A percentile compares a stretch with the other conserved stretches of the same genome.
phyloP scores from a whole-genome alignment of 495 filamentous ascomycete species.

The Podospora bellae-mahoneyi region DNA sequence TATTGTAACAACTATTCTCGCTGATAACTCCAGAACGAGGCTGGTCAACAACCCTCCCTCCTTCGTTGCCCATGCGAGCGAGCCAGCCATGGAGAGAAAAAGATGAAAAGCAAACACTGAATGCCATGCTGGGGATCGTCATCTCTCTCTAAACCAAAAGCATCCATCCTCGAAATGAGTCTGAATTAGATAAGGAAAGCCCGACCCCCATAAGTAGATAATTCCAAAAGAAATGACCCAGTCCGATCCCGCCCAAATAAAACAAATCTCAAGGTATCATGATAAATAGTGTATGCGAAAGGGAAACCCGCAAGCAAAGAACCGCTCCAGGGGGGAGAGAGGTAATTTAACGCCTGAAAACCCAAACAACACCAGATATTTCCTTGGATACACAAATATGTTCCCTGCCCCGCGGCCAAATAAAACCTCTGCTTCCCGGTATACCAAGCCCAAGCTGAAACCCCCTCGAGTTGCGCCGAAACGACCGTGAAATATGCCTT shows the following conservation, averaged over 20 bases:
- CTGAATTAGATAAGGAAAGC: conserved; percentile 5
- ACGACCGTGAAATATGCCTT: conserved; percentile 23
- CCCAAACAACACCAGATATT: conserved; percentile 10
- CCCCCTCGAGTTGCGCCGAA: conserved; percentile 10
- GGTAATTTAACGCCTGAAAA: conserved; percentile 5
- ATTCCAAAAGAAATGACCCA: background rate
- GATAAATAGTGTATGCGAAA: conserved; percentile 1
- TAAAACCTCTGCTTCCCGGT: conserved; percentile 12
- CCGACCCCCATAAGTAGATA: background rate
- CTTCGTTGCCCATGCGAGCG: background rate
- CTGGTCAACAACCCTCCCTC: background rate
- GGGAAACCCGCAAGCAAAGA: conserved; percentile 1
- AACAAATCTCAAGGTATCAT: conserved; percentile 24
- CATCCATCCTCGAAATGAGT: background rate
- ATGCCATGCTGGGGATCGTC: background rate
- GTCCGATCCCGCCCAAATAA: background rate
- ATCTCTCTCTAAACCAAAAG: background rate
- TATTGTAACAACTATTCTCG: background rate
- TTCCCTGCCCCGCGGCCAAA: conserved; percentile 10
- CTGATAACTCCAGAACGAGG: background rate
- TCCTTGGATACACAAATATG: conserved; percentile 3
- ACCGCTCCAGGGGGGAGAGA: background rate
- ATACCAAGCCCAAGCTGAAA: conserved; percentile 13
- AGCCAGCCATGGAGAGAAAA: background rate
- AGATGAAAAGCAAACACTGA: background rate